Conservation (phyloP, 805 yeast species). For the Sungouiella blattae region DNA sequence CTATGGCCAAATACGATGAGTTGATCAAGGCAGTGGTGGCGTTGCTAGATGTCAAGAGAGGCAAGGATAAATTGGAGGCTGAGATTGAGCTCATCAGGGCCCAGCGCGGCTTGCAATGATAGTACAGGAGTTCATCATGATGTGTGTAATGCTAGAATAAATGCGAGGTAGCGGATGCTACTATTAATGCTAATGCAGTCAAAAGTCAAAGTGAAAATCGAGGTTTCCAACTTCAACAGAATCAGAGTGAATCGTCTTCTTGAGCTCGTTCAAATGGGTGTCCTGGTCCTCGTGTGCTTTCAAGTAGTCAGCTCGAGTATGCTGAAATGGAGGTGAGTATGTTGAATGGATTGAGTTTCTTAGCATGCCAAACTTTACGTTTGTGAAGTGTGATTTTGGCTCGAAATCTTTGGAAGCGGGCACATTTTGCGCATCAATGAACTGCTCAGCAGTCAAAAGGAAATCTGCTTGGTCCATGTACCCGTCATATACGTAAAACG, state of each 20-base stretch:
- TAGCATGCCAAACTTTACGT: slow-evolving; percentile 5
- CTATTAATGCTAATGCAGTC: too few relatives aligned
- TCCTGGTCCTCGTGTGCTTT: not conserved
- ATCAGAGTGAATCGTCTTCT: too few relatives aligned
- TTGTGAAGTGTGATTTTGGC: slow-evolving; percentile 1
- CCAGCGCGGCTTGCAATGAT: slow-evolving; percentile 32
- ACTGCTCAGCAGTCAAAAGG: slow-evolving; percentile 4
- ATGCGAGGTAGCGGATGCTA: too few relatives aligned
- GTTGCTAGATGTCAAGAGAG: slow-evolving; percentile 79
- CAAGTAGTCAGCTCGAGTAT: slow-evolving; percentile 5
- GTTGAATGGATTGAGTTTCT: slow-evolving; percentile 2
- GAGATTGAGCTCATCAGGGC: slow-evolving; percentile 51
- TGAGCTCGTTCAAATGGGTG: too few relatives aligned
- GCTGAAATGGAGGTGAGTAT: slow-evolving; percentile 9
- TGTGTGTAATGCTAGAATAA: too few relatives aligned
- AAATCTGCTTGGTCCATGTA: slow-evolving; percentile 25
- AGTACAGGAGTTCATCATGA: too few relatives aligned
- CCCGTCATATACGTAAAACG: slow-evolving; percentile 29
- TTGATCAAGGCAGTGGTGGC: slow-evolving; percentile 66
- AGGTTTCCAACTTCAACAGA: too few relatives aligned
- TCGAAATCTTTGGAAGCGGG: slow-evolving; percentile 2
- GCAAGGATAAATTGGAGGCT: slow-evolving; percentile 80
- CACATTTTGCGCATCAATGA: slow-evolving; percentile 2
- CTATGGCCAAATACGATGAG: slow-evolving; percentile 73
- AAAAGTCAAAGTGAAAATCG: too few relatives aligned